Evolutionary conservation across 2,329 filamentous ascomycete species (phyloP).

Genomic region (Fusarium staphyleae): DNA sequence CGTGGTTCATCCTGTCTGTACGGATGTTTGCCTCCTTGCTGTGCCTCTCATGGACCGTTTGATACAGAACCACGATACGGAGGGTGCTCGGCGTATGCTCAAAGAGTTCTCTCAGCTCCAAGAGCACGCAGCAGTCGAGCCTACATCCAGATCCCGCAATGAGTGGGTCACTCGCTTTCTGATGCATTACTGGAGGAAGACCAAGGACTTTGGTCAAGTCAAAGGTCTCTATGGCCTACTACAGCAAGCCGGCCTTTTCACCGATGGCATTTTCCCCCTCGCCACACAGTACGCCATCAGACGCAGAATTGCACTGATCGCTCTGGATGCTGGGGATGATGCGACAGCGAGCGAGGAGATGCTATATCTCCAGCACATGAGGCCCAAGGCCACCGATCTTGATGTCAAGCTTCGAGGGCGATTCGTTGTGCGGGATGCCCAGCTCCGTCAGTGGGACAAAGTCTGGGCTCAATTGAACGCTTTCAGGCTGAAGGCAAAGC

Average conservation of each 20-base stretch:
- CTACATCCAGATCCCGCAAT: slow-evolving; percentile 11
- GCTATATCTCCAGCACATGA: slow-evolving; percentile 29
- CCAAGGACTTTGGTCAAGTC: slow-evolving; percentile 30
- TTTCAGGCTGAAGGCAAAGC: slow-evolving; percentile 30
- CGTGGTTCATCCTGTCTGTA: slow-evolving; percentile 32
- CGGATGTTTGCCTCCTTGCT: slow-evolving; percentile 35
- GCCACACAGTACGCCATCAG: slow-evolving; percentile 42
- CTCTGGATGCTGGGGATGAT: slow-evolving; percentile 42
- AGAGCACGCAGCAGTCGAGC: not conserved
- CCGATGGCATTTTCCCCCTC: slow-evolving; percentile 16
- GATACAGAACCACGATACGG: slow-evolving; percentile 14
- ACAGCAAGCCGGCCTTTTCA: slow-evolving; percentile 43
- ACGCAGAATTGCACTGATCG: slow-evolving; percentile 38
- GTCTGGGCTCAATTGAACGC: slow-evolving; percentile 33
- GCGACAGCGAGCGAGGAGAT: slow-evolving; percentile 40
- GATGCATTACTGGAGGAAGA: slow-evolving; percentile 40
- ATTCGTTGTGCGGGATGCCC: slow-evolving; percentile 41
- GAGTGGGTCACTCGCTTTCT: slow-evolving; percentile 36
- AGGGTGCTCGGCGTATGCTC: slow-evolving; percentile 29
- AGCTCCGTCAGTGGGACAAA: slow-evolving; percentile 40
- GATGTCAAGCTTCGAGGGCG: slow-evolving; percentile 43
- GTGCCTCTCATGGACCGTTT: slow-evolving; percentile 36
- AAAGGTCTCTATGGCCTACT: slow-evolving; percentile 41
- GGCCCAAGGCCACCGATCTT: slow-evolving; percentile 19
- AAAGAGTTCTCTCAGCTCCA: slow-evolving; percentile 19